Conservation (phyloP, 208 protist genomes). For the Porcisia deanei region DNA sequence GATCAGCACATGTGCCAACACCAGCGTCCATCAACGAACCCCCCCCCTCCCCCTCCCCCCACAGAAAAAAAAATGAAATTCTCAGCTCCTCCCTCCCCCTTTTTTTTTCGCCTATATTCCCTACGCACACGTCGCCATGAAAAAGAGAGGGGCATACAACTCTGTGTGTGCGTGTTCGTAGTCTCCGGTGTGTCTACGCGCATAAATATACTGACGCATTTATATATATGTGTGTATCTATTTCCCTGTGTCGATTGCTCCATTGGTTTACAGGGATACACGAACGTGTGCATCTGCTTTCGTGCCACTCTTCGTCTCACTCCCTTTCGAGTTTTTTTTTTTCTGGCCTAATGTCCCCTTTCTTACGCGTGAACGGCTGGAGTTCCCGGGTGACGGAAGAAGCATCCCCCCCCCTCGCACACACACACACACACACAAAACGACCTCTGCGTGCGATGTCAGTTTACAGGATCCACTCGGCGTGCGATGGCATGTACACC, state of each 20-base stretch:
- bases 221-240: background rate
- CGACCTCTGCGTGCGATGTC: background rate
- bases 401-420: too few species aligned
- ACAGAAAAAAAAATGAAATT: too few species aligned
- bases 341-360: background rate
- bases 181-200: background rate
- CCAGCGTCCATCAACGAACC: background rate
- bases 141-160: background rate
- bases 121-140: background rate
- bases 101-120: background rate
- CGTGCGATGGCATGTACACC: background rate
- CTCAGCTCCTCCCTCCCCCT: too few species aligned
- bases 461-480: too few species aligned
- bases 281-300: too few species aligned
- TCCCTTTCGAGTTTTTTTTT: background rate
- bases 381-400: background rate
- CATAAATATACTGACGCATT: background rate
- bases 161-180: constrained; percentile 1
- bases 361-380: background rate
- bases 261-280: too few species aligned
- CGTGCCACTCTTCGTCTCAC: too few species aligned
- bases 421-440: background rate
- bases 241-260: too few species aligned
- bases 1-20: background rate
- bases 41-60: too few species aligned